Base-by-base conservation (phyloP, 2,329 filamentous ascomycete genomes). In the Cordyceps militaris region DNA sequence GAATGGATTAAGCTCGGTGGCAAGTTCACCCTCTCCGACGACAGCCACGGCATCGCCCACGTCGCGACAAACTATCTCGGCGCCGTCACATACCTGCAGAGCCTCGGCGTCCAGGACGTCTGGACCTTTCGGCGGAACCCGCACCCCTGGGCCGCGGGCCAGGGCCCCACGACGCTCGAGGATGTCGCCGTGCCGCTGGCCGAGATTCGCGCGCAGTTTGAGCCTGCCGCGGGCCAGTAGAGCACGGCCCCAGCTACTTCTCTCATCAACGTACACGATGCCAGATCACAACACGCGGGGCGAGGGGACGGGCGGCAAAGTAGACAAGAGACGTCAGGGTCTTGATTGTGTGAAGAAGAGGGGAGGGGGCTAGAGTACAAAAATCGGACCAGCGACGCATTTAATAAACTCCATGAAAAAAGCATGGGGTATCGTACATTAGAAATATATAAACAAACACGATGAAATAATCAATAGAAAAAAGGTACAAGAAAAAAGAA, bases 11-110 rank as follows among this genome's bases (percentile, higher is more conserved):
- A 73, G 8, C 79, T 89, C 65, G 86, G 86, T 24, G 92, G 94
- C 24, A 83, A 82, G 60, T 96, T 97, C 72, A 95, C 91, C 55
- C 80, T 99, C 65, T 96, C 90, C 7, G 94, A 99, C 70, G 94
- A 99, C 73, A 96, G 91, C 70, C 94, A 99, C 74, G 89, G 89
- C 40, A 81, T 91, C 59, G 87, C 82, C 2, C 93, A 99, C 69
- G 81, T 99, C 5, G 91, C 86, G n/a, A 86, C 90, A 52, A 93
- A 96, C 69, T 97, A 94, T 74, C 68, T 70, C 47, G 82, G 81
- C 42, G 84, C 88, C 5, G 73, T 95, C 59, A 77, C 82, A 1
- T 96, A 89, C 69, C 74, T 96, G 57, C 79, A 84, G 62, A 79
- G 75, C 59, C 73, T 90, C 13, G 86, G 85, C 4, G 83, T 93